Evolutionary conservation across 176 grass and related monocot genomes (phyloP).

Genomic region (Miscanthus lutarioriparius): DNA sequence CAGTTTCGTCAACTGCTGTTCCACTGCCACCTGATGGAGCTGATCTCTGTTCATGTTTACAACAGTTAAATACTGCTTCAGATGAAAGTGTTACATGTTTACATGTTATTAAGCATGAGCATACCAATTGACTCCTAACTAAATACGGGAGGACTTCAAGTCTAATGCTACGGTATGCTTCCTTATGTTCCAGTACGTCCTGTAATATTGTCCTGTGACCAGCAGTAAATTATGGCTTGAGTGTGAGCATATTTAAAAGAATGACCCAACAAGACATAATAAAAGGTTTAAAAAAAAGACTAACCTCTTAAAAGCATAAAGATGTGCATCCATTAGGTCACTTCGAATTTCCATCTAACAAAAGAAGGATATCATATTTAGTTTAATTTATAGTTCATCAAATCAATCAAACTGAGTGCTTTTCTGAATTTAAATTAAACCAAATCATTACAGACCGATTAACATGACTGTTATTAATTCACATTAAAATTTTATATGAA

Average conservation of each 20-base stretch:
- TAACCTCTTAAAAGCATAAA: slow-evolving; percentile 99
- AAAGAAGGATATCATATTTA: slow-evolving; percentile 40
- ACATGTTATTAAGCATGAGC: slow-evolving; percentile 24
- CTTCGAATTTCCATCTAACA: slow-evolving; percentile 93
- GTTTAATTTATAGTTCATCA: slow-evolving; percentile 3
- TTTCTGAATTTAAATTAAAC: slow-evolving; percentile 3
- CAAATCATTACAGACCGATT: neutral
- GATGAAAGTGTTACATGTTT: slow-evolving; percentile 3
- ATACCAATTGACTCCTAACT: slow-evolving; percentile 90
- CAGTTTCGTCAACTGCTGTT: slow-evolving; percentile 49
- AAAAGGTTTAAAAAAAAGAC: slow-evolving; percentile 5
- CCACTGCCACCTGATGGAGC: slow-evolving; percentile 48
- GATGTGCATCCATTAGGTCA: slow-evolving; percentile 98
- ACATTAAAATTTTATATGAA: neutral
- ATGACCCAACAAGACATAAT: neutral
- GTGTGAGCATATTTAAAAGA: slow-evolving; percentile 2
- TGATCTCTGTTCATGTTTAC: slow-evolving; percentile 69
- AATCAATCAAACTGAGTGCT: neutral
- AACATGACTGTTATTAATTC: slow-evolving; percentile 6
- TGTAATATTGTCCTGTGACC: slow-evolving; percentile 70
- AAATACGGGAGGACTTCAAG: slow-evolving; percentile 90
- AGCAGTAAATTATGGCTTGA: slow-evolving; percentile 25
- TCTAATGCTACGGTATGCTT: slow-evolving; percentile 79
- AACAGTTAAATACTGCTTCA: slow-evolving; percentile 23
- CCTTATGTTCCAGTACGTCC: slow-evolving; percentile 79